Percentiles rank a stretch among this genome's conserved stretches.
Conservation (phyloP, 2,329 filamentous ascomycete species). For the Fusarium circinatum region DNA sequence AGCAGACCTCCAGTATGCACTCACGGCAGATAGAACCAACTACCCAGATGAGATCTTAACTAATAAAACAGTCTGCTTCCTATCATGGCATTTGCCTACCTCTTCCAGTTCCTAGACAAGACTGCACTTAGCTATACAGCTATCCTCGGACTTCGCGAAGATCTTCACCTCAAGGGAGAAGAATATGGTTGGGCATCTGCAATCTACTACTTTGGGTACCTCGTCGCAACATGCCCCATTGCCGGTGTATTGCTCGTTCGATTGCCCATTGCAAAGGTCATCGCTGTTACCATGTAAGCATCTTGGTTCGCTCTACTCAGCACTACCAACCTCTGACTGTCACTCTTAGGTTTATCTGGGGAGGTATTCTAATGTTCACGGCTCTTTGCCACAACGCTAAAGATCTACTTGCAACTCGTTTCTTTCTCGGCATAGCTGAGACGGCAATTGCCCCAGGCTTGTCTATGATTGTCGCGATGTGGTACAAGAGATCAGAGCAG, state of each 20-base stretch:
- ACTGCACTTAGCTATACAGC: neutral
- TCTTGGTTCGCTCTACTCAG: too few relatives aligned
- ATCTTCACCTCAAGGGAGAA: neutral
- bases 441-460: neutral
- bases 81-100: neutral
- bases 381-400: neutral
- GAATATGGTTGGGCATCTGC: neutral
- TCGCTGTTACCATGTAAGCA: neutral
- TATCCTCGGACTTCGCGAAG: neutral
- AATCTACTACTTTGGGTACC: neutral
- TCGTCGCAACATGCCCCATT: neutral
- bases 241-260: neutral
- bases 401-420: neutral
- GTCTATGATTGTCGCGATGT: neutral
- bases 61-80: neutral
- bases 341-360: neutral
- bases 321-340: neutral
- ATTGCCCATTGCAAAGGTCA: neutral
- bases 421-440: neutral
- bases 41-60: neutral
- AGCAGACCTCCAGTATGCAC: neutral
- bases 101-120: neutral
- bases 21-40: too few relatives aligned
- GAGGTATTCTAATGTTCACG: neutral
- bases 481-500: neutral